Evolutionary conservation across 1,284 basidiomycete genomes (phyloP), one percentile per base, ranked within the genome.

Genomic region (Sporisorium graminicola): DNA sequence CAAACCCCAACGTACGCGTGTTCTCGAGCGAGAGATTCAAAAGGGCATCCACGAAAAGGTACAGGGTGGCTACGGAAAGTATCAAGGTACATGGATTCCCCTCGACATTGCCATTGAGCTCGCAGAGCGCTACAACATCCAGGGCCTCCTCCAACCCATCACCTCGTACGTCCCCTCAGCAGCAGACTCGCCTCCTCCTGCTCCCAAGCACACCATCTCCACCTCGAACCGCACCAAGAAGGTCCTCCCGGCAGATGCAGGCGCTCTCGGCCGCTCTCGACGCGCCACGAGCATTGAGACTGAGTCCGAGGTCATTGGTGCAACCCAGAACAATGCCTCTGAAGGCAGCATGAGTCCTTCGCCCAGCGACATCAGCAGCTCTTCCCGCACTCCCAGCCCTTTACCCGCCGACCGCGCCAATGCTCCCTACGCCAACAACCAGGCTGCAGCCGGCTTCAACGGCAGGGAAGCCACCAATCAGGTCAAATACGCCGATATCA

Each of bases 51-150:
- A 99, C 86, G 97, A 99, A 87, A 99, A 99, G 87, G 95, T 99
- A 0, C 97, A 99, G 86, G 97, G 97, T 37, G 97, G 97, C 0
- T 99, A 99, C 87, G 97, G 97, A 79, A 99, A 99, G 87, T 99
- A 98, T 86, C 97, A 99, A 89, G 97, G 97, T 20, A 99, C 97
- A 40, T 99, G 97, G 97, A 96, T 99, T 74, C 97, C 97, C 22
- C 91, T 97, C 70, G 94, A 97, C 62, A 89, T 94, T 65, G 95
- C 95, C 6, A 88, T 98, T 57, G 88, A 88, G 33, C 89, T 99
- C 16, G 93, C 94, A 29, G 93, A 91, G 81, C 94, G 97, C 85
- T 99, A 98, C 87, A 94, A 94, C 77, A 95, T 97, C 83, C 94
- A 95, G 78, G 86, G 88, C 26, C 88, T 93, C 16, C 89, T 99